Base-by-base conservation (phyloP, 208 protist genomes). In the Leishmania guyanensis region DNA sequence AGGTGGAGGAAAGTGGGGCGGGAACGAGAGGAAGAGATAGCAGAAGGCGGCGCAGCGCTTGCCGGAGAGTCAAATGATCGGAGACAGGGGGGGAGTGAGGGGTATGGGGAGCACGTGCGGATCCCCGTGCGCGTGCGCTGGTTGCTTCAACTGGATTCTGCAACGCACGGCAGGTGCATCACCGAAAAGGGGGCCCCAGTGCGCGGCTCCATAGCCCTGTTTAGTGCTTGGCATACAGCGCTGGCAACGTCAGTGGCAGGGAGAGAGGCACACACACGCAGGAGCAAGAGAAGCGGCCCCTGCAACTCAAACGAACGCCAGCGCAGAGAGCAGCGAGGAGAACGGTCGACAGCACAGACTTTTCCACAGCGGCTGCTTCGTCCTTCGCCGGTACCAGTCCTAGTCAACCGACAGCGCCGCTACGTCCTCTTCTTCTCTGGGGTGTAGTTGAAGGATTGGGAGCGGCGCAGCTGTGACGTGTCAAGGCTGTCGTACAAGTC, bases 391-490 rank as follows among this genome's bases (percentile, higher is more conserved):
- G n/a, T 8, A 6, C 43, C 43, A 72, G 68, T 72, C 9, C 68
- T 0, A 17, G 16, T n/a, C 43, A 46, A n/a, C 3, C 9, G 68
- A 29, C 43, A 53, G 43, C 17, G 43, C 20, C 16, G 51, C 60
- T 68, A 72, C 51, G 72, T 3, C 46, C 54, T 64, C 60, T 77
- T 60, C 43, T 83, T 83, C 0, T 0, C 3, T 29, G 71, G 51
- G 17, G 50, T 62, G 17, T 33, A 46, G 71, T 62, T 77, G 39
- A 79, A 84, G 22, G 81, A 84, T 36, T 77, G 33, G 17, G 81
- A 79, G 65, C 81, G 81, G 36, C 51, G 81, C 75, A 84, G 58
- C 75, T 84, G 81, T 1, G 81, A 84, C 9, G 68, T 84, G 81
- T 84, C 81, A 16, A 84, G 74, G 56, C 26, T 58, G 39, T 84